Evolutionary conservation across 768 basidiomycete species (phyloP), one percentile per base, ranked within the genome.

Genomic region (Kockovaella imperatae): DNA sequence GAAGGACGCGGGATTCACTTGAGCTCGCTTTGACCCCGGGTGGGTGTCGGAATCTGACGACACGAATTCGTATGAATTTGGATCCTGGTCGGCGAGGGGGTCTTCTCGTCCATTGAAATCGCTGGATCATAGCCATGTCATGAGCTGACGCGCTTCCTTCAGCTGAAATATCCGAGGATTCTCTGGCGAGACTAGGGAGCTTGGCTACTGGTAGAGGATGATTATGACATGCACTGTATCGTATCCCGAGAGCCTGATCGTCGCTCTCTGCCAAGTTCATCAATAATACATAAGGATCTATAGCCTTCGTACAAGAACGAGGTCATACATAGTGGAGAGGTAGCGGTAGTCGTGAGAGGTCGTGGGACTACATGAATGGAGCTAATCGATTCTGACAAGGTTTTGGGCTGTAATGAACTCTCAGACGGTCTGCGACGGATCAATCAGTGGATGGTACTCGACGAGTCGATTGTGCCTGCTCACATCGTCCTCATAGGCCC

Each of bases 81-180:
- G 20, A 32, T 32, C 30, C 18, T 15, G 8, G 31, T 13, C 13
- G 10, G 17, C 10, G 13, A 14, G 8, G 42, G 26, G 15, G 15
- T 29, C 8, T 29, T 20, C 30, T 30, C 5, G 23, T 4, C 15
- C 20, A 45, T 15, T 10, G 49, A 18, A 4, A 18, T 23, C n/a
- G 7, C 14, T 24, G 44, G 45, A 31, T n/a, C 31, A 4, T 14
- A 5, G 38, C 24, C 17, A 45, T 3, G 50, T 17, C 21, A 41
- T 14, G 14, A 20, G 39, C 20, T 23, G 14, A 20, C 24, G 23
- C 13, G 10, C 35, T 13, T 46, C 8, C 26, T 38, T 8, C 23
- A 64, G 62, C 65, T 23, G 72, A 72, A 47, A 59, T 63, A n/a
- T 68, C 66, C 39, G 75, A 76, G 57, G 75, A 75, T 47, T 71